Base-by-base conservation (phyloP, 2,329 filamentous ascomycete species). In the Neodidymelliopsis sp. region DNA sequence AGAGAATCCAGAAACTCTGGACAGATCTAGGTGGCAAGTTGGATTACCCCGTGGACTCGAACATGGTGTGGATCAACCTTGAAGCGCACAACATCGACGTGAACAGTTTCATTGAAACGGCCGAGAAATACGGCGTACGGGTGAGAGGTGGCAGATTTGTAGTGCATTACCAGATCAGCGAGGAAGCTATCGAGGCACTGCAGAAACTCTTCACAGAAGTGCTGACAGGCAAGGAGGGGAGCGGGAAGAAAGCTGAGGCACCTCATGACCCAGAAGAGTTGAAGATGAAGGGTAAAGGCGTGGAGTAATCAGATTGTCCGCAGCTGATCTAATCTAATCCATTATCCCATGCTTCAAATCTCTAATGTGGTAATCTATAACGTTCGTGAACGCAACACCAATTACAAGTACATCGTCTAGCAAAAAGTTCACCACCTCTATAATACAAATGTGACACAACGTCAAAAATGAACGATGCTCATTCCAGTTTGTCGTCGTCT, bases 51-150 rank as follows among this genome's bases (percentile, higher is more conserved):
- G 86, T 89, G 1, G 86, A 96, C 66, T 95, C 91, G n/a, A 96
- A 96, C 74, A 95, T 96, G 89, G 84, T 90, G 24, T 96, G 90
- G 90, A 66, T 95, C 49, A 87, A 95, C 69, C 75, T 94, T 12
- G 81, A 84, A 22, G 80, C 80, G 1, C 81, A 83, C 9, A 82
- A 83, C 0, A 69, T 86, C 23, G 74, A 76, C 3, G 68, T 68
- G 4, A 77, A 81, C 40, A 76, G 81, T 29, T 82, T 86, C 52
- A 78, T 81, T 8, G 75, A 78, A 47, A 70, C 82, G 27, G 84
- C 79, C 2, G 72, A 81, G 53, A 78, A 82, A 60, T 78, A 82
- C 44, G 86, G 86, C 0, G 59, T 90, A 45, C 79, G 75, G 54
- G 65, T 86, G 11, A 59, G 77, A 8, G 82, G 83, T 23, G 81